phyloP scores from a whole-genome alignment of 768 basidiomycete genomes.

The Tubosaeta sp. region DNA sequence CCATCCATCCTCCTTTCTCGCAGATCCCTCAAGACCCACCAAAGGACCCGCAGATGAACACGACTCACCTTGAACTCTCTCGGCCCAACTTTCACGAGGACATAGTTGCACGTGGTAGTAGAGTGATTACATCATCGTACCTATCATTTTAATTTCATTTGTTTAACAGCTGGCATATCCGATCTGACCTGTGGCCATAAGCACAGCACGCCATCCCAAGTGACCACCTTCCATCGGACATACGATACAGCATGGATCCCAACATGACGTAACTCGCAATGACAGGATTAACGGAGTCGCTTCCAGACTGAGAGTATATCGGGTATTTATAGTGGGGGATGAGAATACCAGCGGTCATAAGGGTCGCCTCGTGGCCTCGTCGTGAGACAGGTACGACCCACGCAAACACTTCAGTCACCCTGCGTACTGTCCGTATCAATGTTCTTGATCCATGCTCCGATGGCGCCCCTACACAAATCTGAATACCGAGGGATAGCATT shows the following conservation, averaged over 20 bases:
- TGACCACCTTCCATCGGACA: no score
- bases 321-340: constrained; percentile 24
- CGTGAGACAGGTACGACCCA: constrained; percentile 5
- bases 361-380: constrained; percentile 26
- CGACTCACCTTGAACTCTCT: background rate
- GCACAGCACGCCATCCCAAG: no score
- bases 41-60: background rate
- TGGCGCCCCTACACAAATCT: constrained; percentile 61
- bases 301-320: constrained; percentile 14
- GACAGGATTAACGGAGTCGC: constrained; percentile 8
- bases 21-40: background rate
- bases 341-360: constrained; percentile 16
- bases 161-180: constrained; percentile 11
- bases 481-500: background rate
- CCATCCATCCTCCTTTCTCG: constrained; percentile 4
- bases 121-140: constrained; percentile 27
- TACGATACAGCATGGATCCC: background rate
- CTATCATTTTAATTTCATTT: constrained; percentile 21
- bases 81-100: constrained; percentile 1
- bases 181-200: background rate
- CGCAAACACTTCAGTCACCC: background rate
- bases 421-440: constrained; percentile 51
- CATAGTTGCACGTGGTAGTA: constrained; percentile 16
- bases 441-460: constrained; percentile 98
- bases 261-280: constrained; percentile 19